Conservation (phyloP, 495 filamentous ascomycete species). For the Penicillium tannophilum region DNA sequence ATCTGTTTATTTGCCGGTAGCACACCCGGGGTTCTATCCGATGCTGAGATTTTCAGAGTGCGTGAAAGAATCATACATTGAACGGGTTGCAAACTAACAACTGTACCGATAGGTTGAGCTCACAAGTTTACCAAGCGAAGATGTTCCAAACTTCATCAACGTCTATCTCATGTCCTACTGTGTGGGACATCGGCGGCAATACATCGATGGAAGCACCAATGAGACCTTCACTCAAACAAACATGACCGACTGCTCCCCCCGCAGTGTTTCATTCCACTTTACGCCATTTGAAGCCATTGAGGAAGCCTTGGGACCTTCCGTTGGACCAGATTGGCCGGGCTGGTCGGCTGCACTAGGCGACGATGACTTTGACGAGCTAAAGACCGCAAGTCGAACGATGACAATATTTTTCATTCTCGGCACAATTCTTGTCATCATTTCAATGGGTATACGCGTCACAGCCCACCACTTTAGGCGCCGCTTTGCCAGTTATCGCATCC, state of each 20-base stretch:
- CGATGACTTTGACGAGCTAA: background rate
- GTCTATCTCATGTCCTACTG: background rate
- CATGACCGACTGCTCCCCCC: background rate
- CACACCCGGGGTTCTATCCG: background rate
- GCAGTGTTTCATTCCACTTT: background rate
- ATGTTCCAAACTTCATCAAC: background rate
- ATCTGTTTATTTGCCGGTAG: background rate
- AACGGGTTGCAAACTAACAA: background rate
- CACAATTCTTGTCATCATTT: background rate
- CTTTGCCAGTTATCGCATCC: background rate
- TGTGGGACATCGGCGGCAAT: background rate
- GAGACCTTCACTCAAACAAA: background rate
- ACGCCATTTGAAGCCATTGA: background rate
- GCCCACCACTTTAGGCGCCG: background rate
- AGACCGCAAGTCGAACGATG: background rate
- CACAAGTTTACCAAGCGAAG: background rate
- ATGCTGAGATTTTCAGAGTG: background rate
- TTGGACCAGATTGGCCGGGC: background rate
- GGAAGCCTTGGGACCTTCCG: background rate
- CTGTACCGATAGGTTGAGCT: background rate
- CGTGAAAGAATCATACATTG: background rate
- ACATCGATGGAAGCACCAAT: background rate
- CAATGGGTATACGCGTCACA: background rate
- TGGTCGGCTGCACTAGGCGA: background rate
- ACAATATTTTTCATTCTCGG: background rate